phyloP scores from a whole-genome alignment of 1,284 basidiomycete species.

The Rhizoctonia solani region DNA sequence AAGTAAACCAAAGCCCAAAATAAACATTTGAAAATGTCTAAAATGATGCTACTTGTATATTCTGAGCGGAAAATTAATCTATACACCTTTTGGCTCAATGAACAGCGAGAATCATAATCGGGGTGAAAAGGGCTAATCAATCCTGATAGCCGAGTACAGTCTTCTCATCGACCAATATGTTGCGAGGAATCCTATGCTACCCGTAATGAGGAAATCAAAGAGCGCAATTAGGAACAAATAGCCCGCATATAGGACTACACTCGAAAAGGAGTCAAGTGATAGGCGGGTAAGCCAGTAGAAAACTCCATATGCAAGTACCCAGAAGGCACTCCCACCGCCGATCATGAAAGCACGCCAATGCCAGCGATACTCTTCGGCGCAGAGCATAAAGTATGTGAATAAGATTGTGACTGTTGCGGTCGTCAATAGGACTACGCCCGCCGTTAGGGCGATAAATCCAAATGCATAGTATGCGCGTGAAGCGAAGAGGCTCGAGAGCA shows the following conservation, averaged over 20 bases:
- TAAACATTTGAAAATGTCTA: neutral
- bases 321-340: slow-evolving; percentile 93
- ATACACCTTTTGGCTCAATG: neutral
- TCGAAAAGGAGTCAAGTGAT: slow-evolving; percentile 81
- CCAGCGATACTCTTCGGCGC: slow-evolving; percentile 97
- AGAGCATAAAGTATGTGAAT: slow-evolving; percentile 91
- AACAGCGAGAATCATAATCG: neutral
- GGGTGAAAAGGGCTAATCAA: slow-evolving; percentile 45
- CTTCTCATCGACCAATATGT: slow-evolving; percentile 84
- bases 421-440: slow-evolving; percentile 81
- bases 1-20: slow-evolving; percentile 3
- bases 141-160: slow-evolving; percentile 69
- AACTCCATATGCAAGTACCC: slow-evolving; percentile 83
- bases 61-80: slow-evolving; percentile 2
- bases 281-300: slow-evolving; percentile 90
- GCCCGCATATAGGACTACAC: slow-evolving; percentile 86
- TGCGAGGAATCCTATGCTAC: slow-evolving; percentile 69
- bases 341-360: slow-evolving; percentile 95
- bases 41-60: neutral
- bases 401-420: slow-evolving; percentile 90
- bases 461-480: slow-evolving; percentile 94
- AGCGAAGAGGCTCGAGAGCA: slow-evolving; percentile 91
- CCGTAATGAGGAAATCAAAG: slow-evolving; percentile 87
- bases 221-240: slow-evolving; percentile 85
- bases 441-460: slow-evolving; percentile 91